A percentile compares a stretch with the other conserved stretches of the same genome.
Evolutionary conservation across 192 early-diverging fungal genomes (phyloP).

Genomic region (Coemansia sp.): DNA sequence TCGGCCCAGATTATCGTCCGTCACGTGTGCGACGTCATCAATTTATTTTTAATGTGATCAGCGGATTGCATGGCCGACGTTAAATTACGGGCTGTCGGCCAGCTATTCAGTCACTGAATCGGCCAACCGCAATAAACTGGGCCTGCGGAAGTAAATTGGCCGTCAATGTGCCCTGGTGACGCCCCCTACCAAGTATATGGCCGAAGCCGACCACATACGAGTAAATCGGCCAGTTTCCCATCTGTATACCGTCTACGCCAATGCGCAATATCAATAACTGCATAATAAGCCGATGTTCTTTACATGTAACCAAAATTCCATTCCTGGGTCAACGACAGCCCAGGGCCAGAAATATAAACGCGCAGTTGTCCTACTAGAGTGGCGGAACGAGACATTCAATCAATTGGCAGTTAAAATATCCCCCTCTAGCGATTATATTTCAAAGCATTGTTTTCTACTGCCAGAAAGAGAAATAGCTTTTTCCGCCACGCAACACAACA

Average conservation of each 20-base stretch:
- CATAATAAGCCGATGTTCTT: background rate
- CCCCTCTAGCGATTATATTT: conserved; percentile 5
- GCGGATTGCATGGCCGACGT: too few species aligned
- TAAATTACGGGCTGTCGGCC: background rate
- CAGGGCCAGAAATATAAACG: background rate
- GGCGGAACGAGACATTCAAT: conserved; percentile 1
- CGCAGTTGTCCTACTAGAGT: background rate
- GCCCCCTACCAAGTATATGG: background rate
- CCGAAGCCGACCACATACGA: background rate
- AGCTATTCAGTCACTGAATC: background rate
- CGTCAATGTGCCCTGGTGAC: background rate
- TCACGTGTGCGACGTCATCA: conserved; percentile 5
- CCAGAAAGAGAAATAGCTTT: conserved; percentile 3
- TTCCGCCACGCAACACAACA: conserved; percentile 7
- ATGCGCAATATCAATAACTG: background rate
- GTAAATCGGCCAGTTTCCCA: background rate
- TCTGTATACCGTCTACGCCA: background rate
- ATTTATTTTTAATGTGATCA: too few species aligned
- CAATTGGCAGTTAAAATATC: background rate
- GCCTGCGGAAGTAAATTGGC: background rate
- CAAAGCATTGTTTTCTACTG: conserved; percentile 9
- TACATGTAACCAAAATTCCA: background rate
- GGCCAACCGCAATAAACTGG: background rate
- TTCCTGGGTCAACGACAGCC: background rate
- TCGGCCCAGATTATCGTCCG: background rate